Conservation (phyloP, 768 basidiomycete species). For the Dentipellis sp. region DNA sequence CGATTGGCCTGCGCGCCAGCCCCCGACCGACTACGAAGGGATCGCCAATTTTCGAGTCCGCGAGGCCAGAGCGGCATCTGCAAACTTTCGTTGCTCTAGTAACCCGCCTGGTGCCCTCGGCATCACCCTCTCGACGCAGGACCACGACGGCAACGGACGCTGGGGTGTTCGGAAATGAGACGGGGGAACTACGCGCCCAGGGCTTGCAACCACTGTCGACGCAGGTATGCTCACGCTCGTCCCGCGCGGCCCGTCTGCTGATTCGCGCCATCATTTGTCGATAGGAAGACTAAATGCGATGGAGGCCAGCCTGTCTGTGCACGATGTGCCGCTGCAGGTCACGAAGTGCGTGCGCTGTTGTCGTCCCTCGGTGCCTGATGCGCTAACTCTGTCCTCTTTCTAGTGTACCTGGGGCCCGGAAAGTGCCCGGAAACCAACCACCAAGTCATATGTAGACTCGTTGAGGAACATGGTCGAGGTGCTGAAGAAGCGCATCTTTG, state of each 20-base stretch:
- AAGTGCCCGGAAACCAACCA: constrained; percentile 20
- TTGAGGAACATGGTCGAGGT: constrained; percentile 16
- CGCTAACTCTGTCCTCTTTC: not conserved
- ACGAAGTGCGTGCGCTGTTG: not conserved
- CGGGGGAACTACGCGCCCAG: not conserved
- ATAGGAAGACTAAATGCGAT: not conserved
- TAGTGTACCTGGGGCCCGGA: constrained; percentile 24
- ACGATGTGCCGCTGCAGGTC: not conserved
- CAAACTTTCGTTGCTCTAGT: not conserved
- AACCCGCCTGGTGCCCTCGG: too few relatives aligned
- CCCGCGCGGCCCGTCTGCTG: not conserved
- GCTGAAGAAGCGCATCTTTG: constrained; percentile 16
- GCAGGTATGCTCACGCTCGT: not conserved
- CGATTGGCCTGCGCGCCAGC: not conserved
- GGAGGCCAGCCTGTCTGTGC: not conserved
- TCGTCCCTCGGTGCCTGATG: not conserved
- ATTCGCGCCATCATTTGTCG: not conserved
- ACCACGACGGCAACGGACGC: too few relatives aligned
- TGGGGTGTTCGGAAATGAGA: not conserved
- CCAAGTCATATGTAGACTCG: constrained; percentile 21
- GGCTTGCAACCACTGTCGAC: not conserved
- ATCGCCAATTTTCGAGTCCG: not conserved
- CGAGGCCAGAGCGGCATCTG: not conserved
- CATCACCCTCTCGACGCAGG: too few relatives aligned
- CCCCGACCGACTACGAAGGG: not conserved